phyloP scores from a whole-genome alignment of 2,329 filamentous ascomycete species.

The Fusarium goolgardi region DNA sequence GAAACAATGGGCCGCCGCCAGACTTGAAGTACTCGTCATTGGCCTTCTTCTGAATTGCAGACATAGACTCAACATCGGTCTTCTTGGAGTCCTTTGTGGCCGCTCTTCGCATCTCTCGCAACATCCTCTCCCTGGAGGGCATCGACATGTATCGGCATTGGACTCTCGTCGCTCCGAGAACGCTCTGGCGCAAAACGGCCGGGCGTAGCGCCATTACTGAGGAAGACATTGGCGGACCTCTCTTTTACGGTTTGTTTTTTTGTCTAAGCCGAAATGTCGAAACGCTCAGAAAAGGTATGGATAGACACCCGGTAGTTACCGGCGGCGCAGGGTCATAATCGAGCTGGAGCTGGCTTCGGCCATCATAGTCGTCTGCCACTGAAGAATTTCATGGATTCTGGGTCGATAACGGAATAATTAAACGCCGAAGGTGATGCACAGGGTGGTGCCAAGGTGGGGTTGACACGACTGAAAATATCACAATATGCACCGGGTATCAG shows the following conservation, averaged over 20 bases:
- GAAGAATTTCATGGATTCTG: conserved; percentile 46
- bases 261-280: neutral
- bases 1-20: conserved; percentile 52
- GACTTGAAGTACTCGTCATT: conserved; percentile 51
- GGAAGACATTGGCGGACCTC: conserved; percentile 33
- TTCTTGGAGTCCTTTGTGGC: conserved; percentile 40
- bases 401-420: conserved; percentile 42
- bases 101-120: conserved; percentile 47
- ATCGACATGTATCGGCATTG: conserved; percentile 47
- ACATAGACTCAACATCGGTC: conserved; percentile 49
- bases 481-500: conserved; percentile 19
- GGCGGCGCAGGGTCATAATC: conserved; percentile 45
- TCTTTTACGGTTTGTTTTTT: neutral
- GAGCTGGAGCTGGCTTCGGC: conserved; percentile 31
- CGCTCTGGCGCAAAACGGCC: conserved; percentile 35
- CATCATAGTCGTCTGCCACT: conserved; percentile 5
- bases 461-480: fast-evolving
- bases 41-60: conserved; percentile 48
- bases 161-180: conserved; percentile 37
- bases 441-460: conserved; percentile 10
- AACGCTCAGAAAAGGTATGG: conserved; percentile 3
- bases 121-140: conserved; percentile 43
- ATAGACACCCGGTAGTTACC: conserved; percentile 40
- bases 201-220: conserved; percentile 41
- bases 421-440: conserved; percentile 21